Evolutionary conservation across 352 stramenopile species (phyloP).

Genomic region (Peronospora destructor): DNA sequence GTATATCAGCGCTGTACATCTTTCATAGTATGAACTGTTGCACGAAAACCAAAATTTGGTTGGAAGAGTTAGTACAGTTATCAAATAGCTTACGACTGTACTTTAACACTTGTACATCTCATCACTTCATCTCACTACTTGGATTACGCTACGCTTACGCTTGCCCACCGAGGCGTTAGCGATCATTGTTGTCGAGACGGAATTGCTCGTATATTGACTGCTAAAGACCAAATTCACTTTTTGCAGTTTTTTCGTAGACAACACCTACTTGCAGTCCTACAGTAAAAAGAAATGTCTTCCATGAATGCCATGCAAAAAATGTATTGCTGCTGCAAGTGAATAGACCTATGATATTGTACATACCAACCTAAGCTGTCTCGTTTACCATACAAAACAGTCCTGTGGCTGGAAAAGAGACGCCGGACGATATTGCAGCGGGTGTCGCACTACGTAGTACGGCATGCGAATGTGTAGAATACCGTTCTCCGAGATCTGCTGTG

Average conservation of each 20-base stretch:
- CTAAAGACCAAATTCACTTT: not conserved
- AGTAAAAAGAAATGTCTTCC: no score
- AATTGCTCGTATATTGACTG: not conserved
- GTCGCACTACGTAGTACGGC: conserved; percentile 37
- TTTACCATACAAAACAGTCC: conserved; percentile 38
- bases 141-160: no score
- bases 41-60: no score
- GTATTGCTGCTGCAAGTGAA: not conserved
- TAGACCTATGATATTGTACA: conserved; percentile 15
- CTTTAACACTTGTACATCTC: no score
- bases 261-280: not conserved
- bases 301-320: no score
- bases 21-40: no score
- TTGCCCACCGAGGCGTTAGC: not conserved
- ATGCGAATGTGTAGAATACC: conserved; percentile 53
- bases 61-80: no score
- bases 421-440: conserved; percentile 25
- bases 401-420: conserved; percentile 32
- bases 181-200: not conserved
- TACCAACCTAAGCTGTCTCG: not conserved
- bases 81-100: no score
- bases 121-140: no score
- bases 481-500: conserved; percentile 39
- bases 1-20: no score
- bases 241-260: not conserved